Base-by-base conservation (phyloP, 805 yeast species). In the Pichia californica region DNA sequence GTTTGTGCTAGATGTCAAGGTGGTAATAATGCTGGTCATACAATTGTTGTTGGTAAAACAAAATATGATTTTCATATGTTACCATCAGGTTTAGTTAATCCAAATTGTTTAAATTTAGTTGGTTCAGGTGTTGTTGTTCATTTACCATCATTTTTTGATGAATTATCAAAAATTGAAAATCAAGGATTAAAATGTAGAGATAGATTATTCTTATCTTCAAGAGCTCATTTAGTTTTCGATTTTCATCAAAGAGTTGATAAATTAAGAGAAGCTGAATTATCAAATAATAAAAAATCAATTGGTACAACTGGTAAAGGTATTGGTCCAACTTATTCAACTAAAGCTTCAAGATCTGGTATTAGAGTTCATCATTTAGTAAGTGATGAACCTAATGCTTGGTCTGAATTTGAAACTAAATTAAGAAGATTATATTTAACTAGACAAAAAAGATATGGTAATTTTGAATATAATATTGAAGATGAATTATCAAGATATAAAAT, bases 261-360 rank as follows among this genome's bases (percentile, higher is more conserved):
- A 58, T 75, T 93, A 58, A 86, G 95, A 67, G 99, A 93, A 69
- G 82, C 85, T 42, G 99, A 93, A 68, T 75, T 93, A 43, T 76
- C 86, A 23, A 69, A 71, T 46, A 79, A 80, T 64, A 87, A 87
- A 64, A 87, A 88, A 63, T 75, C 86, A 21, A 91, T 93, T 57
- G 99, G 99, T 56, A 93, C 99, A 50, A 93, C 99, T 29, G 97
- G 98, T 62, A 93, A 93, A 64, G 99, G 99, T 68, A 93, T 93
- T 59, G 99, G 99, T 46, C 99, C 99, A 57, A 84, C 99, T 35
- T 93, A 93, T 65, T 83, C 97, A 21, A 88, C 99, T 51, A 93
- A 93, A 71, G 95, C 95, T 40, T 83, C 95, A 14, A 83, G 99
- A 69, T 88, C 97, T 18, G 99, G 99, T 61, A 73, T 93, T 55